Evolutionary conservation across 2,329 filamentous ascomycete species (phyloP).

Genomic region (Elsinoe batatas): DNA sequence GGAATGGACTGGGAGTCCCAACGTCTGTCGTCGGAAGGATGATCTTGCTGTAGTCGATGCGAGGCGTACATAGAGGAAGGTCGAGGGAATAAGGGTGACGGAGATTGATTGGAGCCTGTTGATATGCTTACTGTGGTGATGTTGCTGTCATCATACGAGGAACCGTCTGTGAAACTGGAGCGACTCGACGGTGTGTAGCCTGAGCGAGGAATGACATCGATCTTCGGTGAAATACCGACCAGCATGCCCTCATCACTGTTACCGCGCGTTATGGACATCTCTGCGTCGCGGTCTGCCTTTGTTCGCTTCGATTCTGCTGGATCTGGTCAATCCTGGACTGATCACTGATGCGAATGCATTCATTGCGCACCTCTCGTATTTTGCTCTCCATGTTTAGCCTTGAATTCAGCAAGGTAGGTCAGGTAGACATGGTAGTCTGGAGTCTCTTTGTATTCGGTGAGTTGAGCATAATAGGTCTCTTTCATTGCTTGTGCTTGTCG

Average conservation of each 20-base stretch:
- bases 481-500: constrained; percentile 62
- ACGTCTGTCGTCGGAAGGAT: not conserved
- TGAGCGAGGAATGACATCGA: not conserved
- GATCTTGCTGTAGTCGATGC: not conserved
- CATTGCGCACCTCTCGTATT: not conserved
- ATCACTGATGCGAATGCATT: not conserved
- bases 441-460: constrained; percentile 70
- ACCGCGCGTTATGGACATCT: not conserved
- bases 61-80: not conserved
- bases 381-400: constrained; percentile 49
- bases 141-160: not conserved
- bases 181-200: not conserved
- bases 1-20: not conserved
- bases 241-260: constrained; percentile 1
- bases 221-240: not conserved
- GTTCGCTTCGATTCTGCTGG: not conserved
- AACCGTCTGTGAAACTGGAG: not conserved
- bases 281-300: not conserved
- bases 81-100: not conserved
- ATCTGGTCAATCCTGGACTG: not conserved
- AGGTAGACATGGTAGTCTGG: constrained; percentile 48
- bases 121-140: not conserved
- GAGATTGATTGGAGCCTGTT: not conserved
- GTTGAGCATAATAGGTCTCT: constrained; percentile 64
- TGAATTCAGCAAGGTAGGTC: constrained; percentile 64